Conservation (phyloP, 495 filamentous ascomycete genomes). For the Terfezia claveryi region DNA sequence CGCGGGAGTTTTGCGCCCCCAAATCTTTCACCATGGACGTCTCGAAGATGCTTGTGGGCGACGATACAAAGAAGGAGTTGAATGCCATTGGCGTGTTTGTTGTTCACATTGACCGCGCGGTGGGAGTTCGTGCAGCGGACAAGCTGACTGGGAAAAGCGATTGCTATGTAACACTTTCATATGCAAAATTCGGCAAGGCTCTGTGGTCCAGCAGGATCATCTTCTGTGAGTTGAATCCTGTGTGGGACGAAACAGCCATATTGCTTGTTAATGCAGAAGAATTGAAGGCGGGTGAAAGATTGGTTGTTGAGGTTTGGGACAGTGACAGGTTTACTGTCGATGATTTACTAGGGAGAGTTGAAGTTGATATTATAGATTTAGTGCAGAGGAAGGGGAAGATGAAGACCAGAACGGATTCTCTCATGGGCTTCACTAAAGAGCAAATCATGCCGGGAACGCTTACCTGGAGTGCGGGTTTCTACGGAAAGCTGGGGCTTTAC, state of each 20-base stretch:
- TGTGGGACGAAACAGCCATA: constrained; percentile 45
- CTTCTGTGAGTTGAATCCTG: constrained; percentile 37
- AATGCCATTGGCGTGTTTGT: constrained; percentile 38
- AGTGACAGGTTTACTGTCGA: constrained; percentile 46
- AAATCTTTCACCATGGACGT: constrained; percentile 49
- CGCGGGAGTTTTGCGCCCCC: constrained; percentile 50
- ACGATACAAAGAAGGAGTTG: constrained; percentile 57
- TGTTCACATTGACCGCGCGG: constrained; percentile 38
- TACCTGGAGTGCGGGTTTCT: constrained; percentile 49
- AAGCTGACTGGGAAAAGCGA: constrained; percentile 40
- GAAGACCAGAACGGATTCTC: constrained; percentile 34
- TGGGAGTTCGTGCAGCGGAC: constrained; percentile 46
- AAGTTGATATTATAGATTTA: constrained; percentile 39
- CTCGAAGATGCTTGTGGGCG: constrained; percentile 51
- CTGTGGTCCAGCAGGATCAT: constrained; percentile 40
- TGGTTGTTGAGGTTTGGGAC: constrained; percentile 50
- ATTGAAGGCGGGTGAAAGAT: constrained; percentile 45
- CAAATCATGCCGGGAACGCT: constrained; percentile 48
- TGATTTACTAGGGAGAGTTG: constrained; percentile 48
- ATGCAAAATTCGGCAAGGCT: constrained; percentile 56
- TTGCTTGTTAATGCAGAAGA: constrained; percentile 45
- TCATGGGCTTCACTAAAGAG: constrained; percentile 35
- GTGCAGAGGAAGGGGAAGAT: constrained; percentile 34
- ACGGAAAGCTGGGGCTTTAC: constrained; percentile 35
- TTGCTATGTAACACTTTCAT: constrained; percentile 45